phyloP scores from a whole-genome alignment of 345 rosid species.

The Psidium guajava region DNA sequence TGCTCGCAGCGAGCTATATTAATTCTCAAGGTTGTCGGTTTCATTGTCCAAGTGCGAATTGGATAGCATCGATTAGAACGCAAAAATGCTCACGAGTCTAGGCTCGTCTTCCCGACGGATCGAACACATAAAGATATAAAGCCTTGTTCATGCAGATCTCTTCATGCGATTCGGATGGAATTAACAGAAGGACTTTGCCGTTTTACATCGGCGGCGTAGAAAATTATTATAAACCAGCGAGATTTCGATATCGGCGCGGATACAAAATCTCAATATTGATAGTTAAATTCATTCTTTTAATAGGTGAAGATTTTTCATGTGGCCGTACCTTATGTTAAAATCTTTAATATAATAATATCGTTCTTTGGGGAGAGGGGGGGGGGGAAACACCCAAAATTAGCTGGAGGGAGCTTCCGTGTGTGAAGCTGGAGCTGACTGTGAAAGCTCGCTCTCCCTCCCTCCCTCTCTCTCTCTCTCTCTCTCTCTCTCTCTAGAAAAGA shows the following conservation, averaged over 20 bases:
- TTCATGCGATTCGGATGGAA: neutral
- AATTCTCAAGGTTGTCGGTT: too few relatives aligned
- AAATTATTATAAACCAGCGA: neutral
- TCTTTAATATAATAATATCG: neutral
- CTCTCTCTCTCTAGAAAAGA: neutral
- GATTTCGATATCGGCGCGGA: accelerated
- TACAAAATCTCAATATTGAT: neutral
- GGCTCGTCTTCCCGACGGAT: too few relatives aligned
- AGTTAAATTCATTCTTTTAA: neutral
- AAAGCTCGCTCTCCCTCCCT: neutral
- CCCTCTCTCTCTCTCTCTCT: neutral
- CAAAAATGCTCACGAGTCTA: too few relatives aligned
- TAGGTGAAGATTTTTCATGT: neutral
- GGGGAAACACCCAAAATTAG: neutral
- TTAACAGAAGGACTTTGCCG: accelerated
- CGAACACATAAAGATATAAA: neutral
- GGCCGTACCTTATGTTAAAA: neutral
- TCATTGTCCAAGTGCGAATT: too few relatives aligned
- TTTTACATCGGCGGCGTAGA: accelerated
- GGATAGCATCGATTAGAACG: too few relatives aligned
- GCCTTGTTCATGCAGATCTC: too few relatives aligned
- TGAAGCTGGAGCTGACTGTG: neutral
- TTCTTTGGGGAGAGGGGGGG: neutral
- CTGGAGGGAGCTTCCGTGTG: neutral
- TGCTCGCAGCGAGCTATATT: too few relatives aligned